These are phyloP conservation scores for Podosphaera fusca DNA, from an alignment of 2,329 filamentous ascomycete species.

Conservation along the genomic window DNA sequence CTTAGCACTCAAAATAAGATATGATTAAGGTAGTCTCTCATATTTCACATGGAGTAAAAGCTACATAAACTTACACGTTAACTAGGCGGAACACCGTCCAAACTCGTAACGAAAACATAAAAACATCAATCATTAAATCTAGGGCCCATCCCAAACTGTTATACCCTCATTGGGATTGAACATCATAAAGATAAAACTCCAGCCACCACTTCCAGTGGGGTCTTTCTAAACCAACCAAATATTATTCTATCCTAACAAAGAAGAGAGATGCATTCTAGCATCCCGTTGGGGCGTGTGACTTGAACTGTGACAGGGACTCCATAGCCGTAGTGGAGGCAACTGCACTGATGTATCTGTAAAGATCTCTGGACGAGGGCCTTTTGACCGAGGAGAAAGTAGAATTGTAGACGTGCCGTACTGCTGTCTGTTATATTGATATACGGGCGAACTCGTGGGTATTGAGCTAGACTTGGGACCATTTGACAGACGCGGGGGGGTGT, in stretches of 20 bases:
- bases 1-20: too few relatives aligned
- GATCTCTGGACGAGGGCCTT: neutral
- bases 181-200: neutral
- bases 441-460: neutral
- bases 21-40: neutral
- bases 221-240: neutral
- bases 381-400: neutral
- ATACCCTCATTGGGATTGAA: neutral
- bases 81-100: neutral
- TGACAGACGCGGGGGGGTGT: neutral
- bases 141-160: neutral
- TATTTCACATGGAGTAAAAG: neutral
- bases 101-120: neutral
- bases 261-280: slow-evolving; percentile 15
- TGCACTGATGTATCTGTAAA: slow-evolving; percentile 6
- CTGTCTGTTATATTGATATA: neutral
- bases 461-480: neutral
- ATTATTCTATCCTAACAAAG: slow-evolving; percentile 9
- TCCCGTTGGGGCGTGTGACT: slow-evolving; percentile 10
- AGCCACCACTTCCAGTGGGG: neutral
- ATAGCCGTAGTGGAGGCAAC: slow-evolving; percentile 12
- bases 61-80: neutral
- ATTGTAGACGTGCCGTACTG: neutral
- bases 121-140: neutral
- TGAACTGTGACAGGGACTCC: slow-evolving; percentile 1